Evolutionary conservation across 192 early-diverging fungal genomes (phyloP).

Genomic region (Lobulomyces angularis): DNA sequence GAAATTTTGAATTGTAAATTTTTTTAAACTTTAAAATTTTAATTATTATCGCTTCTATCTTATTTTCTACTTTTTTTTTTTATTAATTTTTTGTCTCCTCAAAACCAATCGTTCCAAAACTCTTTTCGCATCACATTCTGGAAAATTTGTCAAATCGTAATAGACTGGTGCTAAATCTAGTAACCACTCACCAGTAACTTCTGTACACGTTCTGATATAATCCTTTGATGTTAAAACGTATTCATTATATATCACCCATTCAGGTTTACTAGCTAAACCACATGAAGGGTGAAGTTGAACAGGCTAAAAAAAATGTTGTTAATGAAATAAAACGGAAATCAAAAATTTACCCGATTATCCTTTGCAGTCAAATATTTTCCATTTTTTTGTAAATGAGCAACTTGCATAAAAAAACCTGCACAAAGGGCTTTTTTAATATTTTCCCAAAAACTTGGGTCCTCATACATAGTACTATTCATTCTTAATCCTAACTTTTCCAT

Average conservation of each 20-base stretch:
- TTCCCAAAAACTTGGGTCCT: constrained; percentile 57
- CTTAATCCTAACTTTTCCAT: constrained; percentile 63
- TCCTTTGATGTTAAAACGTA: constrained; percentile 93
- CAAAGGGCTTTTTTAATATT: constrained; percentile 83
- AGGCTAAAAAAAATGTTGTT: constrained; percentile 17
- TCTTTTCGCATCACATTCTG: constrained; percentile 81
- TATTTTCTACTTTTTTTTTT: constrained; percentile 20
- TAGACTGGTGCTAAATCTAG: constrained; percentile 69
- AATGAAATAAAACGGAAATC: constrained; percentile 12
- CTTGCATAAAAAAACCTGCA: constrained; percentile 98
- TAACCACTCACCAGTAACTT: constrained; percentile 70
- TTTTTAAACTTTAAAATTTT: no score
- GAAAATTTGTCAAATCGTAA: constrained; percentile 82
- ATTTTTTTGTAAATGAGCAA: constrained; percentile 74
- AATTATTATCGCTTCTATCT: no score
- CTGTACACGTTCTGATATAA: constrained; percentile 89
- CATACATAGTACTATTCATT: constrained; percentile 51
- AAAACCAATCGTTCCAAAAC: constrained; percentile 58
- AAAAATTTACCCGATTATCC: constrained; percentile 72
- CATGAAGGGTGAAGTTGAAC: constrained; percentile 90
- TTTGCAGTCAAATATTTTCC: constrained; percentile 88
- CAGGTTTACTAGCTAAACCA: constrained; percentile 77
- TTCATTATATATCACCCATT: constrained; percentile 99
- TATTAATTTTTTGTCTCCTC: constrained; percentile 34
- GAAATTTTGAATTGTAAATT: no score